phyloP scores from a whole-genome alignment of 371 early-diverging fungal genomes.

The Mortierella sp. region DNA sequence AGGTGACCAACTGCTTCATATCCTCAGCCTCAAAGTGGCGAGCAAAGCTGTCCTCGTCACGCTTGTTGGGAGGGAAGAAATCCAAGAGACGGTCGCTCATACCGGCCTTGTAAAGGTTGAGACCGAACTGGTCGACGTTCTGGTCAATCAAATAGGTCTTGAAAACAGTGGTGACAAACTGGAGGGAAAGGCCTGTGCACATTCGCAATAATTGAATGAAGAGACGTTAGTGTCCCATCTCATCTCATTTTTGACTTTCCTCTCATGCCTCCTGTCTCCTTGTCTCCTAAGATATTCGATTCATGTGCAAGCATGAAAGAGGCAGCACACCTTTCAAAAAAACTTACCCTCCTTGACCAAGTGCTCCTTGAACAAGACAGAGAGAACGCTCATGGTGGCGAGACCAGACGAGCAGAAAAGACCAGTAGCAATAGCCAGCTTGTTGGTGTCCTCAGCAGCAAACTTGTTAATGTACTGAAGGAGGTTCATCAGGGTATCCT shows the following conservation, averaged over 20 bases:
- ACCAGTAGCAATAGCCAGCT: constrained; percentile 85
- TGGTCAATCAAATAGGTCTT: constrained; percentile 85
- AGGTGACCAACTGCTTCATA: constrained; percentile 87
- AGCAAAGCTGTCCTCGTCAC: constrained; percentile 87
- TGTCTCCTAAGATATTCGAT: neutral
- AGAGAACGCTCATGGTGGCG: constrained; percentile 76
- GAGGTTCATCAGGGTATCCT: constrained; percentile 87
- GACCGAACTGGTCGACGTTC: constrained; percentile 80
- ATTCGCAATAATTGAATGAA: neutral
- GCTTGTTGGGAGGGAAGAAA: constrained; percentile 94
- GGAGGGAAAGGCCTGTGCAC: constrained; percentile 72
- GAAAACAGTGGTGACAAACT: constrained; percentile 87
- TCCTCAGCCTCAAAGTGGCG: constrained; percentile 94
- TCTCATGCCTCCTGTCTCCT: neutral
- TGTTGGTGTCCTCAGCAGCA: constrained; percentile 80
- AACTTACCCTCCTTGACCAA: constrained; percentile 87
- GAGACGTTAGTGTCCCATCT: neutral
- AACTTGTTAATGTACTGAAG: constrained; percentile 92
- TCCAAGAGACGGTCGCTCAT: constrained; percentile 84
- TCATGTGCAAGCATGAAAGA: neutral
- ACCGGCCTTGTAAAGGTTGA: constrained; percentile 75
- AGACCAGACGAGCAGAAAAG: constrained; percentile 79
- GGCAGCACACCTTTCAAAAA: neutral
- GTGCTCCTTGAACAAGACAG: constrained; percentile 89
- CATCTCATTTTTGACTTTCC: neutral